These are phyloP conservation scores for Wickerhamomyces bisporus DNA, from an alignment of 805 yeast species.

Conservation along the genomic window DNA sequence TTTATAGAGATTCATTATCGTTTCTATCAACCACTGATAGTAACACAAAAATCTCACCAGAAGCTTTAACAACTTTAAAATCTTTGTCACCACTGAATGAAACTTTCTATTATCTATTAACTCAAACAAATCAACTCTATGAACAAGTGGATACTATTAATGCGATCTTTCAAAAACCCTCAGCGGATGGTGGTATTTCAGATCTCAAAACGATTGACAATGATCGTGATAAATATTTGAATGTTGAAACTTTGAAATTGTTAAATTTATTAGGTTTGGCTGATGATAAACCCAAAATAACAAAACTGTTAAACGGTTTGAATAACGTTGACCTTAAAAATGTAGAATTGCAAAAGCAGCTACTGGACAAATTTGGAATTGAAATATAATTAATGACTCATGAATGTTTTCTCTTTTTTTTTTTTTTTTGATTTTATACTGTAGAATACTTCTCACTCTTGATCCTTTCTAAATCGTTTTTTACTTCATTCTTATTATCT, in stretches of 20 bases:
- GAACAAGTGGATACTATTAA: conserved; percentile 10
- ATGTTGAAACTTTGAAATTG: conserved; percentile 32
- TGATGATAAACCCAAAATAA: conserved; percentile 19
- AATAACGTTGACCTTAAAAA: conserved; percentile 17
- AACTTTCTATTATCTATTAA: conserved; percentile 38
- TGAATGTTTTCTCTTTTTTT: not conserved
- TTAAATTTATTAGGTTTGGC: conserved; percentile 22
- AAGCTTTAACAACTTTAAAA: conserved; percentile 22
- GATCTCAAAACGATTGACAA: conserved; percentile 23
- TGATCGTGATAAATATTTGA: conserved; percentile 35
- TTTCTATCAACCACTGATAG: conserved; percentile 19
- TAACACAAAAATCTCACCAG: conserved; percentile 6
- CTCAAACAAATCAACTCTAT: conserved; percentile 33
- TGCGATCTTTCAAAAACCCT: conserved; percentile 1
- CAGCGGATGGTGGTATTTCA: conserved; percentile 7
- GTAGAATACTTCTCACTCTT: no score
- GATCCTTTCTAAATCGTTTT: no score
- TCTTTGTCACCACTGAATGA: conserved; percentile 42
- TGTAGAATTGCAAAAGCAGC: conserved; percentile 14
- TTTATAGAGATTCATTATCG: conserved; percentile 28
- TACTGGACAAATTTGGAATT: conserved; percentile 17
- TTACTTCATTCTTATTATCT: no score
- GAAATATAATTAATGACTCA: not conserved
- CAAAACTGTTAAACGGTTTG: conserved; percentile 16
- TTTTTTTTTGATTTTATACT: not conserved